Percentiles rank a stretch among this genome's conserved stretches.
These are phyloP conservation scores for Musa acuminata DNA, from an alignment of 176 grass and related monocot species.

Conservation along the genomic window DNA sequence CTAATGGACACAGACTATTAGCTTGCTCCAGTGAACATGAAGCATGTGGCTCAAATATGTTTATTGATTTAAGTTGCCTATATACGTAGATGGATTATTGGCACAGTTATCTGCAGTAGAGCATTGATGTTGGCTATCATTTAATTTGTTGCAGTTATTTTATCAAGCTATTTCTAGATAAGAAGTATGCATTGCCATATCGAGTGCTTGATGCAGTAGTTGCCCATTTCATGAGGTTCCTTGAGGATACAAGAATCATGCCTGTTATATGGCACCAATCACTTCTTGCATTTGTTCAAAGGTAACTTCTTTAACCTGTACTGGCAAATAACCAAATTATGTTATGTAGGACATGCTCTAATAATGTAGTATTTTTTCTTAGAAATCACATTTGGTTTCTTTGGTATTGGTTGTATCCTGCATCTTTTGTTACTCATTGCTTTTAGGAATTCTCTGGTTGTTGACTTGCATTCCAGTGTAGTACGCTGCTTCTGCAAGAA, in stretches of 20 bases:
- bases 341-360: background rate
- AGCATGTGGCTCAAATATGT: background rate
- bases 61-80: background rate
- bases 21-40: background rate
- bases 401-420: background rate
- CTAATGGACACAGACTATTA: background rate
- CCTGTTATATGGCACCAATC: slow-evolving; percentile 98
- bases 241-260: slow-evolving; percentile 60
- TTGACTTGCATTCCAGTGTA: background rate
- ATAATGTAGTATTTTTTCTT: background rate
- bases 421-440: background rate
- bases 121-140: background rate
- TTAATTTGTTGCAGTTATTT: slow-evolving; percentile 72
- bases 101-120: background rate
- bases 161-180: slow-evolving; percentile 89
- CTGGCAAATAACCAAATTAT: background rate
- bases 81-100: background rate
- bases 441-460: background rate
- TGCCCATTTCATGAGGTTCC: slow-evolving; percentile 84
- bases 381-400: background rate
- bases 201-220: slow-evolving; percentile 69
- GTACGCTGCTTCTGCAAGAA: background rate
- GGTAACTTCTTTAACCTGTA: slow-evolving; percentile 30
- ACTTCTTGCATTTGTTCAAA: slow-evolving; percentile 87
- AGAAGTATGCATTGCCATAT: slow-evolving; percentile 95